Evolutionary conservation across 2,329 filamentous ascomycete genomes (phyloP).

Genomic region (Neopestalotiopsis sp.): DNA sequence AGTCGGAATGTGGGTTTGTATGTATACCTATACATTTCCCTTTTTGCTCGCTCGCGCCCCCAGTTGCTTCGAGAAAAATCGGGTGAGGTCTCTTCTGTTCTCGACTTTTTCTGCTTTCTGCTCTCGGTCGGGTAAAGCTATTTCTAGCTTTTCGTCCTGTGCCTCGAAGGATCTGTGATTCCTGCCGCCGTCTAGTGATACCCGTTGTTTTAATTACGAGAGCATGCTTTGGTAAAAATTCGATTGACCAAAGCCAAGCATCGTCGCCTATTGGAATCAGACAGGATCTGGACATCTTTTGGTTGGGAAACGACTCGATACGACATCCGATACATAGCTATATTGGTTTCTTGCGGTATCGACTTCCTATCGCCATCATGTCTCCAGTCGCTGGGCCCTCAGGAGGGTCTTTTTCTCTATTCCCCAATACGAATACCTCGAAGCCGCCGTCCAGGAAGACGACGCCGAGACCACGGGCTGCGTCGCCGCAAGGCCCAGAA

Average conservation of each 20-base stretch:
- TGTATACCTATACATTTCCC: slow-evolving; percentile 4
- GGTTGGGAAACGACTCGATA: not conserved
- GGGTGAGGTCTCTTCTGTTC: slow-evolving; percentile 1
- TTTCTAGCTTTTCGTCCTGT: not conserved
- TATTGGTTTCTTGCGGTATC: not conserved
- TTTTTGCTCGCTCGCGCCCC: slow-evolving; percentile 1
- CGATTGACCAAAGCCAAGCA: slow-evolving; percentile 17
- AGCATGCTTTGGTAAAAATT: slow-evolving; percentile 22
- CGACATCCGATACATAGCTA: not conserved
- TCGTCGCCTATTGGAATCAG: not conserved
- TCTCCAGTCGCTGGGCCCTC: slow-evolving; percentile 16
- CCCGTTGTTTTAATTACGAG: not conserved
- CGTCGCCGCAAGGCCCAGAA: slow-evolving; percentile 31
- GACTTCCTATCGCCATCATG: slow-evolving; percentile 2
- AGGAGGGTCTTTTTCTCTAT: slow-evolving; percentile 59
- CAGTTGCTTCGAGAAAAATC: not conserved
- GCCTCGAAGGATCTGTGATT: slow-evolving; percentile 12
- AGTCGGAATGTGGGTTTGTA: not conserved
- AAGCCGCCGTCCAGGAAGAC: slow-evolving; percentile 50
- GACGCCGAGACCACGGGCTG: slow-evolving; percentile 37
- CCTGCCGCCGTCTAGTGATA: not conserved
- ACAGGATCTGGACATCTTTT: not conserved
- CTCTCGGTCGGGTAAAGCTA: not conserved
- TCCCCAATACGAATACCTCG: slow-evolving; percentile 52
- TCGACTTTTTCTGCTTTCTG: slow-evolving; percentile 4